Percentiles rank a stretch among this genome's conserved stretches.
These are phyloP conservation scores for Candida boleticola DNA, from an alignment of 805 yeast species.

Conservation along the genomic window DNA sequence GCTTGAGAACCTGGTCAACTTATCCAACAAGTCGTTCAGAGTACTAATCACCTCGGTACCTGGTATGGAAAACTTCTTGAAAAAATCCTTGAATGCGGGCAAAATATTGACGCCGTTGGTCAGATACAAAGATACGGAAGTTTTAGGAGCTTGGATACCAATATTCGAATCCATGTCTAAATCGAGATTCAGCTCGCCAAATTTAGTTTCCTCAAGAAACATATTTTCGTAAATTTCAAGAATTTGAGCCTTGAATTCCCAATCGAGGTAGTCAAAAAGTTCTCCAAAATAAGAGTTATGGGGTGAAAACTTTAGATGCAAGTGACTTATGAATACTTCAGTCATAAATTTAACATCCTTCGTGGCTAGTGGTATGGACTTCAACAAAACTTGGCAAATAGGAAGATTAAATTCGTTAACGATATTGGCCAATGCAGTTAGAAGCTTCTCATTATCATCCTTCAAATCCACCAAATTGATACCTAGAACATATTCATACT, in stretches of 20 bases:
- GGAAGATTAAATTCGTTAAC: constrained; percentile 38
- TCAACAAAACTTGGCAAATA: constrained; percentile 23
- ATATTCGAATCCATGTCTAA: neutral
- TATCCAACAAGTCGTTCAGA: constrained; percentile 19
- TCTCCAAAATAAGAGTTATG: constrained; percentile 41
- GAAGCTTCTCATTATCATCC: neutral
- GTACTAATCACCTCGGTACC: constrained; percentile 27
- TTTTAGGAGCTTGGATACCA: neutral
- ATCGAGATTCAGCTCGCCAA: constrained; percentile 2
- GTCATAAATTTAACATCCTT: constrained; percentile 8
- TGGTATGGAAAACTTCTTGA: constrained; percentile 38
- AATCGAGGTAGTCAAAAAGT: constrained; percentile 29
- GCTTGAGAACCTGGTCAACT: constrained; percentile 18
- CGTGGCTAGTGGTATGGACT: neutral
- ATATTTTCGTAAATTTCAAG: constrained; percentile 26
- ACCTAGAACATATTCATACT: constrained; percentile 17
- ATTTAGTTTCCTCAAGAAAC: constrained; percentile 20
- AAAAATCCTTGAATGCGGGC: constrained; percentile 41
- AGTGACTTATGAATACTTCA: constrained; percentile 14
- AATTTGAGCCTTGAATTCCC: constrained; percentile 26
- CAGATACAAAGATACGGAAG: too few relatives aligned
- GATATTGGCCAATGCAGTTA: constrained; percentile 2
- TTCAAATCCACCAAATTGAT: constrained; percentile 15
- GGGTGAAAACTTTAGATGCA: constrained; percentile 26
- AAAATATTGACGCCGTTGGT: constrained; percentile 16